These are phyloP conservation scores for Jamesozyma piceae DNA, from an alignment of 805 yeast genomes.

Conservation along the genomic window DNA sequence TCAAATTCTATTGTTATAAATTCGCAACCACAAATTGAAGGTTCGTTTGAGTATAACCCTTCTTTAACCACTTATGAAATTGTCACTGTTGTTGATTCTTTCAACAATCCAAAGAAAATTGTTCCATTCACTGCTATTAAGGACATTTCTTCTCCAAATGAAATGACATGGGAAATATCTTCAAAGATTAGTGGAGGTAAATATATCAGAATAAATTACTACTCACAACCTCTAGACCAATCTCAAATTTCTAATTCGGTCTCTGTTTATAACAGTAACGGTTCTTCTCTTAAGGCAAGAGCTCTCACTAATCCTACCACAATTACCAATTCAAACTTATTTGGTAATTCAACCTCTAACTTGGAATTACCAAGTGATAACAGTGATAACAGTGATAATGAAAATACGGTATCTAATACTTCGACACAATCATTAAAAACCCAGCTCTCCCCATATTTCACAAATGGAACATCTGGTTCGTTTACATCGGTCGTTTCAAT, in stretches of 20 bases:
- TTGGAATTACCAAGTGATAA: no score
- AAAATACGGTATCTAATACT: no score
- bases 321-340: constrained; percentile 1
- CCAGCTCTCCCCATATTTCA: no score
- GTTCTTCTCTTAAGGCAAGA: background rate
- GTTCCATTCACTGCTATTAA: constrained; percentile 19
- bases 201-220: constrained; percentile 21
- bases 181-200: constrained; percentile 25
- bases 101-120: constrained; percentile 19
- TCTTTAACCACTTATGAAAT: constrained; percentile 15
- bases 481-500: no score
- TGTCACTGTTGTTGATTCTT: constrained; percentile 18
- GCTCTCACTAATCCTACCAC: background rate
- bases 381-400: no score
- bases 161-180: constrained; percentile 13
- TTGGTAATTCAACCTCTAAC: no score
- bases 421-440: no score
- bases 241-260: background rate
- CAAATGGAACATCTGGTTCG: no score
- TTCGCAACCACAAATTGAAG: constrained; percentile 11
- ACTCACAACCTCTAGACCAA: constrained; percentile 9
- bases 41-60: constrained; percentile 15
- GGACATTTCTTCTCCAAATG: constrained; percentile 19
- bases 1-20: constrained; percentile 13
- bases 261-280: background rate